These are phyloP conservation scores for Candida sp. DNA, from an alignment of 1,139 yeast genomes.

Conservation along the genomic window DNA sequence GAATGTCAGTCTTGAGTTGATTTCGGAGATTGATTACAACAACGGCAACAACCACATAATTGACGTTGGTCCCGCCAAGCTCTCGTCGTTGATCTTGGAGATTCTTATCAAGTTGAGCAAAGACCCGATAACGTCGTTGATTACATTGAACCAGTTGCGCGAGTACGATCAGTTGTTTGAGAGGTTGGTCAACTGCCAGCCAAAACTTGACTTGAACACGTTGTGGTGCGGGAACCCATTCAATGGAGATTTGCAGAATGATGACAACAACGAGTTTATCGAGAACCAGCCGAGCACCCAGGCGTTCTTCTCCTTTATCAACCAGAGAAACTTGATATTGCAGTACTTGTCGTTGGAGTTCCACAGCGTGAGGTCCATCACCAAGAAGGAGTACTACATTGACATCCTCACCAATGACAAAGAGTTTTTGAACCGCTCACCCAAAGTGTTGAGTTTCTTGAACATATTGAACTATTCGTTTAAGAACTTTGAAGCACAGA, in stretches of 20 bases:
- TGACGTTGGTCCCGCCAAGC: constrained; percentile 56
- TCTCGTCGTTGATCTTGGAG: constrained; percentile 63
- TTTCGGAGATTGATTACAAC: constrained; percentile 40
- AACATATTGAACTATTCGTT: constrained; percentile 68
- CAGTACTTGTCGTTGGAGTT: constrained; percentile 77
- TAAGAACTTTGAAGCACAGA: constrained; percentile 38
- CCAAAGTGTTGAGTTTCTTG: constrained; percentile 67
- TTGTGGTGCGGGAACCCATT: constrained; percentile 59
- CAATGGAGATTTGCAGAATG: constrained; percentile 35
- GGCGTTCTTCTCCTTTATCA: constrained; percentile 65
- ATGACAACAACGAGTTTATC: constrained; percentile 34
- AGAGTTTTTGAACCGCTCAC: constrained; percentile 54
- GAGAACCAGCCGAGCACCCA: constrained; percentile 41
- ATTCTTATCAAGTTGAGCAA: constrained; percentile 63
- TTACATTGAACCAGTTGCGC: constrained; percentile 60
- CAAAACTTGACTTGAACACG: constrained; percentile 50
- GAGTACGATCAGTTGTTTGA: constrained; percentile 51
- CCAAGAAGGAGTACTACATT: constrained; percentile 59
- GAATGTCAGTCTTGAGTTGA: constrained; percentile 45
- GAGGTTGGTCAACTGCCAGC: constrained; percentile 55
- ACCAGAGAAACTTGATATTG: constrained; percentile 62
- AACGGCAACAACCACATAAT: constrained; percentile 43
- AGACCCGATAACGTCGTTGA: constrained; percentile 54
- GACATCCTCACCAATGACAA: constrained; percentile 54
- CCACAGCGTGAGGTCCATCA: constrained; percentile 63